Evolutionary conservation across 1,284 basidiomycete genomes (phyloP).

Genomic region (Porogramme epimiltina): DNA sequence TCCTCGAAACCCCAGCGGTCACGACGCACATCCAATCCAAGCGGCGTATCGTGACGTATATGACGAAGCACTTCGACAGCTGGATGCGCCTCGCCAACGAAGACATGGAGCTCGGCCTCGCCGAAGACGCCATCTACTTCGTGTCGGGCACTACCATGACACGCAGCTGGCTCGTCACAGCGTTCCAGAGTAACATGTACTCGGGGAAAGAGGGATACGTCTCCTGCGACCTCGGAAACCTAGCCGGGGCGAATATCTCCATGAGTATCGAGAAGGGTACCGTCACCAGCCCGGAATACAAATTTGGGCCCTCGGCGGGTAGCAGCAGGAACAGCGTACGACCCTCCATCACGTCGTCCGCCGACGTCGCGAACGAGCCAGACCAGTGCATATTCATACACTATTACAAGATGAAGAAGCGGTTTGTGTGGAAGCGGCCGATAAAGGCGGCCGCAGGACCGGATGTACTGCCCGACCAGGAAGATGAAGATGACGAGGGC

Average conservation of each 20-base stretch:
- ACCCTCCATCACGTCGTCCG: background rate
- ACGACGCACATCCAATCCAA: background rate
- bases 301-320: conserved; percentile 1
- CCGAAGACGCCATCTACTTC: conserved; percentile 4
- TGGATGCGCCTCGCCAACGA: conserved; percentile 1
- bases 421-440: background rate
- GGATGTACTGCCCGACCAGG: conserved; percentile 3
- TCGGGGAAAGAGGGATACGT: background rate
- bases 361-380: no score
- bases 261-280: background rate
- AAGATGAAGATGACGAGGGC: background rate
- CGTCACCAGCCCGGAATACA: background rate
- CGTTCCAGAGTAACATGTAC: background rate
- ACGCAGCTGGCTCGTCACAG: conserved; percentile 9
- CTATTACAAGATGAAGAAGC: conserved; percentile 15
- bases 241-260: background rate
- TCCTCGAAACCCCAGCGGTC: background rate
- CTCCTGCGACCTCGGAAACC: background rate
- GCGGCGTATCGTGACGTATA: conserved; percentile 3
- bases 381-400: conserved; percentile 14
- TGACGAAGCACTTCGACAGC: conserved; percentile 1
- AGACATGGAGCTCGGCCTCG: background rate
- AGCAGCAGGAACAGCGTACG: background rate
- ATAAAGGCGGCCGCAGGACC: conserved; percentile 7
- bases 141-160: conserved; percentile 10